phyloP scores from a whole-genome alignment of 257 asterid species.

The Solanum gandarillasii region DNA sequence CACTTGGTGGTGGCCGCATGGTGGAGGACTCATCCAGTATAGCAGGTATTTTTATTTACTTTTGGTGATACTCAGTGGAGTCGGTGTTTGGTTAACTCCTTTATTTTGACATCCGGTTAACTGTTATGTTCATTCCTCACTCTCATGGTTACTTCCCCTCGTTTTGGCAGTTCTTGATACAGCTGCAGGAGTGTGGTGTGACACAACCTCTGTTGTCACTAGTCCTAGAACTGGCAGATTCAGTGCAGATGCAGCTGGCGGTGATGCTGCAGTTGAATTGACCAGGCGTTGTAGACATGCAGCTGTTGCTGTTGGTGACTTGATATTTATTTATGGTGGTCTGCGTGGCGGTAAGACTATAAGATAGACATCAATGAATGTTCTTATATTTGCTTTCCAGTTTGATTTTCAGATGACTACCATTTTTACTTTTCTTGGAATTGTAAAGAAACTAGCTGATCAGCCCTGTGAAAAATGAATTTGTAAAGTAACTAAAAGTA shows the following conservation, averaged over 20 bases:
- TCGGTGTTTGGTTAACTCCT: not conserved
- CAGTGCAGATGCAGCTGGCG: conserved; percentile 99
- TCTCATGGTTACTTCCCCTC: not conserved
- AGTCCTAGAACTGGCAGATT: conserved; percentile 93
- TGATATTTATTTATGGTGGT: conserved; percentile 93
- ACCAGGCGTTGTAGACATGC: conserved; percentile 98
- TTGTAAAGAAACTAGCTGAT: not conserved
- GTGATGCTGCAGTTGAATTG: conserved; percentile 97
- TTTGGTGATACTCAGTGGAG: not conserved
- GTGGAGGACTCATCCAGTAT: conserved; percentile 98
- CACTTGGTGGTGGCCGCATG: conserved; percentile 99
- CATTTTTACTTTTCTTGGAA: not conserved
- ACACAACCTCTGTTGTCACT: conserved; percentile 87
- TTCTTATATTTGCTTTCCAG: not conserved
- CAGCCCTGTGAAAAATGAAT: not conserved
- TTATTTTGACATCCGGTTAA: not conserved
- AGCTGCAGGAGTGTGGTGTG: conserved; percentile 99
- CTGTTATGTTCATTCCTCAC: not conserved
- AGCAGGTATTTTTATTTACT: conserved; percentile 51
- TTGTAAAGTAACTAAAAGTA: not conserved
- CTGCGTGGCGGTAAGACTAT: conserved; percentile 88
- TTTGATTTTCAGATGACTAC: not conserved
- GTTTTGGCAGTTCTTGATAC: conserved; percentile 74
- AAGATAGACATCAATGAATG: not conserved
- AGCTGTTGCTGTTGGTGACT: conserved; percentile 96